Evolutionary conservation across 768 basidiomycete species (phyloP).

Genomic region (Mycena chlorophos): DNA sequence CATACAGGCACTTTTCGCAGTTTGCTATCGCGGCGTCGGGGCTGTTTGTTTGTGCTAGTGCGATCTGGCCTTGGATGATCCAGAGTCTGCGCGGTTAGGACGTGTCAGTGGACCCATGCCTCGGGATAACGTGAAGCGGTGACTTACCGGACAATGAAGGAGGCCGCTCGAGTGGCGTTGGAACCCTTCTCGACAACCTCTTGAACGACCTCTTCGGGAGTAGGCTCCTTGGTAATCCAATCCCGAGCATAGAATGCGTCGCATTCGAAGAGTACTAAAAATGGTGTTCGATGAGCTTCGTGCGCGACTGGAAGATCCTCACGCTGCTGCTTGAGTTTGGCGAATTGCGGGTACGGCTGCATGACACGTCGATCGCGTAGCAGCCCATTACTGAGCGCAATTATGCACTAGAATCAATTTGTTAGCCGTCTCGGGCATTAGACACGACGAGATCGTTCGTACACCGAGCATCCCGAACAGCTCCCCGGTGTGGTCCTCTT

Average conservation of each 20-base stretch:
- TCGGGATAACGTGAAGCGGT: not conserved
- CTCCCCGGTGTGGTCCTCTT: not conserved
- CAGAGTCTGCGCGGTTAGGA: conserved; percentile 19
- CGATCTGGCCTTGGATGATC: conserved; percentile 21
- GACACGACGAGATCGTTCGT: not conserved
- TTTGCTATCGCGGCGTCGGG: conserved; percentile 14
- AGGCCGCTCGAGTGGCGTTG: conserved; percentile 16
- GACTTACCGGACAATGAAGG: conserved; percentile 21
- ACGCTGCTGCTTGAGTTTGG: not conserved
- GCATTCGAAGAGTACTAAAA: conserved; percentile 12
- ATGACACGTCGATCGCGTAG: conserved; percentile 22
- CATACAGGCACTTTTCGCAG: conserved; percentile 5
- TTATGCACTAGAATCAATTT: conserved; percentile 7
- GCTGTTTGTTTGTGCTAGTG: not conserved
- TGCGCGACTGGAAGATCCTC: conserved; percentile 6
- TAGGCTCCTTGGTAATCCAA: conserved; percentile 5
- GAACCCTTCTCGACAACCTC: conserved; percentile 21
- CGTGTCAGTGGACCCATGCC: not conserved
- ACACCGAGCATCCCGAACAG: conserved; percentile 15
- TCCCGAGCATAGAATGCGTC: not conserved
- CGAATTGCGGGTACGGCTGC: conserved; percentile 6
- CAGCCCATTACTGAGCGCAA: conserved; percentile 19
- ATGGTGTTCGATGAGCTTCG: conserved; percentile 20
- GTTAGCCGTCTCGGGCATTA: not conserved
- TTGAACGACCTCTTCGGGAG: conserved; percentile 18